Conservation (phyloP, 768 basidiomycete species). For the Mrakia gelida region DNA sequence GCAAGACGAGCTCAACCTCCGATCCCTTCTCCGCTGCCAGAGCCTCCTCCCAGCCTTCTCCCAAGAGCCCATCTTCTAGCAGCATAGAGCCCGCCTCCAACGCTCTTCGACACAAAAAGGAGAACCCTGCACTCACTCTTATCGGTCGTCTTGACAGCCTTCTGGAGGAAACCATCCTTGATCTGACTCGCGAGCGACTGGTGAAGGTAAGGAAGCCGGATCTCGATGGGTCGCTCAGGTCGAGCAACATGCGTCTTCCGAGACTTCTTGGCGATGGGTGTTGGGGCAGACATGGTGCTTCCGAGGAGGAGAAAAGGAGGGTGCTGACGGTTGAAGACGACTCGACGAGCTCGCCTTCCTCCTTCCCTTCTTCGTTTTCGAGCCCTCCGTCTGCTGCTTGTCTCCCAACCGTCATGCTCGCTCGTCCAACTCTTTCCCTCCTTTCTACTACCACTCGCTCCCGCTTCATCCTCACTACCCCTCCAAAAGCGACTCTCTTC, state of each 20-base stretch:
- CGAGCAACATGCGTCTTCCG: background rate
- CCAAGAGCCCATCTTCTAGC: background rate
- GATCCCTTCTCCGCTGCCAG: background rate
- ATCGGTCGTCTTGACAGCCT: constrained; percentile 86
- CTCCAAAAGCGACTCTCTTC: constrained; percentile 4
- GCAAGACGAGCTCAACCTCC: background rate
- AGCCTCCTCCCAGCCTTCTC: too few species aligned
- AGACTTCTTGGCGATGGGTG: background rate
- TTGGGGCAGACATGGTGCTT: background rate
- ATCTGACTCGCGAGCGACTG: constrained; percentile 72
- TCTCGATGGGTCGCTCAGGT: constrained; percentile 38
- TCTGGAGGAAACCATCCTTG: constrained; percentile 78
- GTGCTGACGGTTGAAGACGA: background rate
- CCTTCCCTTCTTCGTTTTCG: background rate
- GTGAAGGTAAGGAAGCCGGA: constrained; percentile 40
- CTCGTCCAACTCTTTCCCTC: background rate
- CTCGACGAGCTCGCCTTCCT: background rate
- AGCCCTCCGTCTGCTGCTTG: too few species aligned
- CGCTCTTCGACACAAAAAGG: too few species aligned
- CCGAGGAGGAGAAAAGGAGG: background rate
- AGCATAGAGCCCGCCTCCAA: too few species aligned
- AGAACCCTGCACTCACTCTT: constrained; percentile 56
- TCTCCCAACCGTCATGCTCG: background rate
- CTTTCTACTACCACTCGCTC: background rate
- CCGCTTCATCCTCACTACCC: background rate